Base-by-base conservation (phyloP, 2,329 filamentous ascomycete species). In the Colletotrichum paranaense region DNA sequence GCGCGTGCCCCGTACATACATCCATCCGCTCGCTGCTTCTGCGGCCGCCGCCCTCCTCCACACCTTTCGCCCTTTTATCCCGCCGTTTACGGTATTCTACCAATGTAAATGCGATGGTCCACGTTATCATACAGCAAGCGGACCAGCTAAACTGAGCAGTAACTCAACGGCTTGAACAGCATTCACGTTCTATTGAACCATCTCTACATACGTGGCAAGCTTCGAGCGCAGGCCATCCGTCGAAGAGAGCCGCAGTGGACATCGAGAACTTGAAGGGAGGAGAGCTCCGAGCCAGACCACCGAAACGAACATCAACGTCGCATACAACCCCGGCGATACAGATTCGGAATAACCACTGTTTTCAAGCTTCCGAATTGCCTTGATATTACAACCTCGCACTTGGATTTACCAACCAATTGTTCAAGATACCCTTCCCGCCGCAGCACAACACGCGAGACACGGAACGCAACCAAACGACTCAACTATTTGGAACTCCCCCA, bases 91-190 rank as follows among this genome's bases (percentile, higher is more conserved):
- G 84, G 83, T 84, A 79, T 78, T 75, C 75, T 76, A 73, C 79
- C 82, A 84, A 84, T 84, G 81, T 83, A 83, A 82, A 77, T 82
- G 79, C 81, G 80, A 82, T 80, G 80, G 78, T 82, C 79, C 78
- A 84, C 84, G 84, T 84, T 84, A 79, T 80, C 76, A 80, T 76
- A 79, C 79, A 76, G 80, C 76, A 81, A 78, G 78, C 75, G 77
- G 76, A 75, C 38, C 67, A 76, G 71, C 72, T 66, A 72, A 75
- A 62, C 76, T 83, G 80, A 62, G 81, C 82, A 84, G 82, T 83
- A 78, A 79, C 80, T 79, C 7, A 75, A 75, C 76, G 73, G 71
- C 71, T 69, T 78, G 72, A 75, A 69, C 76, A 77, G 73, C 76
- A 79, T 80, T 76, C 76, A 77, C 72, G 77, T 78, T 79, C 75